A percentile compares a stretch with the other conserved stretches of the same genome.
Conservation (phyloP, 345 rosid genomes). For the Salix brachista region DNA sequence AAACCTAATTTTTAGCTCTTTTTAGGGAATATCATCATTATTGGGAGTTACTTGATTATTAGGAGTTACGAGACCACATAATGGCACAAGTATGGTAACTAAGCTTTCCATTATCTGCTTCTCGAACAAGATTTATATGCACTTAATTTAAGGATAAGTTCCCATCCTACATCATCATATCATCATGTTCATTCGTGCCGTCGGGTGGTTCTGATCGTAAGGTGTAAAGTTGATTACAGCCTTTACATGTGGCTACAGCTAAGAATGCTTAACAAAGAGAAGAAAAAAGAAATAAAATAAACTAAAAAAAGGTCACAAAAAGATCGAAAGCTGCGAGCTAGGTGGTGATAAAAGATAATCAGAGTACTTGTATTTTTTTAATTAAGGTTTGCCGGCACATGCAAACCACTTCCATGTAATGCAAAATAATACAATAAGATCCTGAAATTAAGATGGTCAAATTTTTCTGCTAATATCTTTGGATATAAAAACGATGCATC, state of each 20-base stretch:
- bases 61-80: too few species aligned
- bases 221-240: background rate
- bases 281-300: background rate
- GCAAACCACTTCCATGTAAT: slow-evolving; percentile 26
- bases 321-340: background rate
- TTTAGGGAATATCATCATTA: too few species aligned
- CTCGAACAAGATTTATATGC: background rate
- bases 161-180: background rate
- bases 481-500: background rate
- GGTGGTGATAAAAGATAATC: background rate
- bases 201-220: background rate
- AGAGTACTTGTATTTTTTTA: background rate
- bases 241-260: slow-evolving; percentile 9
- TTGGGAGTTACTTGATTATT: too few species aligned
- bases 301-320: background rate
- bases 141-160: background rate
- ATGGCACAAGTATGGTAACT: background rate
- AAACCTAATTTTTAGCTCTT: too few species aligned
- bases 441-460: slow-evolving; percentile 35
- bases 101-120: background rate
- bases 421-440: slow-evolving; percentile 13
- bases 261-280: slow-evolving; percentile 12
- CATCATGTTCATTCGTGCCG: background rate
- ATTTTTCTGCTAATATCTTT: background rate
- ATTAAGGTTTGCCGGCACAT: slow-evolving; percentile 30